Base-by-base conservation (phyloP, 2,329 filamentous ascomycete species). In the Cytospora leucostoma region DNA sequence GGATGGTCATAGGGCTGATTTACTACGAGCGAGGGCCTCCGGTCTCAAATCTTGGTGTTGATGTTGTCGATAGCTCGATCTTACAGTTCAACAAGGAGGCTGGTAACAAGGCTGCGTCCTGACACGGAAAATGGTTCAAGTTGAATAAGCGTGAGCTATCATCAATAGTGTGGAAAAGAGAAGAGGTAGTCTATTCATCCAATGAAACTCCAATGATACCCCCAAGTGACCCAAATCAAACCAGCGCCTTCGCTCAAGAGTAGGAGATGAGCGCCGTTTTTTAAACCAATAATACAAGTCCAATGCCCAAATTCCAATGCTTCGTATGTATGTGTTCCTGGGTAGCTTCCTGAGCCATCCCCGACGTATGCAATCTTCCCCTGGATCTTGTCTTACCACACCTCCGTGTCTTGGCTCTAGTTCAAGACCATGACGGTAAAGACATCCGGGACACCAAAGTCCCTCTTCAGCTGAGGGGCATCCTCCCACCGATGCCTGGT, bases 371-470 rank as follows among this genome's bases (percentile, higher is more conserved):
- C 4, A 1, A 7, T 44, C 44, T 47, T 11, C n/a, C 12, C 44
- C 17, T 21, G 10, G 5, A 5, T 19, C 40, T 19, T 19, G 7
- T 40, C 38, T 12, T 12, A 19, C 8, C 3, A 7, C 17, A 7
- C 7, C 17, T n/a, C 12, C 40, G 7, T 44, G n/a, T 47, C 37
- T 38, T 11, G 4, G n/a, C 1, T 49, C 59, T 69, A 77, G 67
- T 77, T 77, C 56, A 78, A 35, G 1, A 72, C 69, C 71, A 78
- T 72, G 59, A 78, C 76, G 12, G 70, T 73, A 61, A 78, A 75
- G 0, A 75, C 75, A 68, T 74, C 73, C 1, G 74, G 75, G 62
- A 75, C 51, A 1, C 75, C 76, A 69, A 76, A 76, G 44, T 75
- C 74, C 63, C 73, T 70, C 53, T 72, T 71, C 13, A 70, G 70